Base-by-base conservation (phyloP, 371 early-diverging fungal species). In the Blastocladiella emersonii region DNA sequence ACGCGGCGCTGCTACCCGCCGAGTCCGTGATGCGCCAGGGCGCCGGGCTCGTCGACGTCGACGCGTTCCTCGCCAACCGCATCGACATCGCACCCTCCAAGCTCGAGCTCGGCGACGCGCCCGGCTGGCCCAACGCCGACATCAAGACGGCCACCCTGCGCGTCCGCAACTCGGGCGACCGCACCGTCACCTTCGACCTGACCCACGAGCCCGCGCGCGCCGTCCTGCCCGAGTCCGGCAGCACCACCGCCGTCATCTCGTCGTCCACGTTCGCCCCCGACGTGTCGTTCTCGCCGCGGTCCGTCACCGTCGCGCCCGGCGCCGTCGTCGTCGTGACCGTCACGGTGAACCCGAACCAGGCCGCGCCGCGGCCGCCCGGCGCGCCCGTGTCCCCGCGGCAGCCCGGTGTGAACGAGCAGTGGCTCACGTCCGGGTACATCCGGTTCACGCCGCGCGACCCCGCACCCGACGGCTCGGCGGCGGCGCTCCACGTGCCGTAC, bases 11-110 rank as follows among this genome's bases (percentile, higher is more conserved):
- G n/a, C n/a, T n/a, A n/a, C n/a, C 13, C 13, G 39, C 39, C 39
- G 39, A 39, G 39, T 39, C 39, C 13, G 39, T 67, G 1, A 69
- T 72, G 8, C 65, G 68, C 44, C 81, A 80, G 63, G 84, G 81
- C 5, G 73, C 77, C n/a, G 82, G 84, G 10, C 64, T 82, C 21
- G 74, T 81, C 34, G 67, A 81, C 57, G 69, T 68, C 59, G 60
- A 57, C 62, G 34, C 57, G 25, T 64, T 72, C 57, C 32, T 70
- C 45, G 49, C 59, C 51, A 34, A 67, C 34, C 60, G 62, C 44
- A 66, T 68, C 19, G 19, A 64, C 1, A 62, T 73, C 25, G 34
- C 63, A 5, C 75, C 75, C 7, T 66, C 73, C 21, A 17, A 25
- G 21, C 23, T 57, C 57, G 39, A 57, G 39, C 27, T 30, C 23